A percentile compares a stretch with the other conserved stretches of the same genome.
These are phyloP conservation scores for Coniochaeta ligniaria DNA, from an alignment of 2,329 filamentous ascomycete genomes.

Conservation along the genomic window DNA sequence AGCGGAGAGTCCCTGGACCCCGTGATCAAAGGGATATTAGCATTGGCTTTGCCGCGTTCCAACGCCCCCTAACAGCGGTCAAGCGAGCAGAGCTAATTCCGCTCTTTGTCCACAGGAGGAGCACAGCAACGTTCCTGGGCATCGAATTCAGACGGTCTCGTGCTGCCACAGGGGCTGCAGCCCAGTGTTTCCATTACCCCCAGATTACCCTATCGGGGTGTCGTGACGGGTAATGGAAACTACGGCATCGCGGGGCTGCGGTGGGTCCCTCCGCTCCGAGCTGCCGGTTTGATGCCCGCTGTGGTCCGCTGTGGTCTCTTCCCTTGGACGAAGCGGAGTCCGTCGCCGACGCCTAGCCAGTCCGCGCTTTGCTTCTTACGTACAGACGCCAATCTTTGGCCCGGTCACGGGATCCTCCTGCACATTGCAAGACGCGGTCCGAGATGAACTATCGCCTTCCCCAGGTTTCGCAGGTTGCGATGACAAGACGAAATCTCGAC, in stretches of 20 bases:
- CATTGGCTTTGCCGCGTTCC: background rate
- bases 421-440: background rate
- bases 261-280: slow-evolving; percentile 1
- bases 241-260: background rate
- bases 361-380: slow-evolving; percentile 1
- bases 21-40: background rate
- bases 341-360: background rate
- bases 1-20: background rate
- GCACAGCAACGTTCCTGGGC: background rate
- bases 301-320: no score
- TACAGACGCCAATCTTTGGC: background rate
- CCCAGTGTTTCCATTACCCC: slow-evolving; percentile 1
- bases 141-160: slow-evolving; percentile 2
- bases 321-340: slow-evolving; percentile 3
- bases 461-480: background rate
- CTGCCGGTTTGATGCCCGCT: slow-evolving; percentile 1
- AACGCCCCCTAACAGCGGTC: background rate
- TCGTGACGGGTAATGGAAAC: slow-evolving; percentile 2
- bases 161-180: background rate
- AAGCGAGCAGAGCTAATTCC: background rate
- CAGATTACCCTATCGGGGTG: background rate
- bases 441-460: background rate
- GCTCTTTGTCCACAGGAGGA: background rate
- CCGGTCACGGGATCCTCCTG: background rate
- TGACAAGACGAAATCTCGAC: background rate